Percentiles rank a stretch among this genome's conserved stretches.
Evolutionary conservation across 768 basidiomycete genomes (phyloP).

Genomic region (Clitopilus passeckerianus): DNA sequence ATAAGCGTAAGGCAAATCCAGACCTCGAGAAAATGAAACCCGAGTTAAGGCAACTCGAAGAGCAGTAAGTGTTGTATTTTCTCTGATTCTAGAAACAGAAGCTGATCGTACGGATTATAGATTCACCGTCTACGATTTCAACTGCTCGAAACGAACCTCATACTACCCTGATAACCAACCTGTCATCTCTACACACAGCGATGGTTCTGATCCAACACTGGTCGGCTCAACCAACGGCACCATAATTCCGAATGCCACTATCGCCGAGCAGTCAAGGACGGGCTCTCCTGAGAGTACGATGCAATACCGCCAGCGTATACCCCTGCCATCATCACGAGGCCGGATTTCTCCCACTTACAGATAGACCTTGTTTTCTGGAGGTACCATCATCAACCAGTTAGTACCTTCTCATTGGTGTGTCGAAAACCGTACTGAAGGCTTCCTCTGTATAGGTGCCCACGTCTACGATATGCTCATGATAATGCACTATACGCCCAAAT

Average conservation of each 20-base stretch:
- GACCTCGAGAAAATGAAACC: constrained; percentile 88
- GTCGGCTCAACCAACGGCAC: constrained; percentile 37
- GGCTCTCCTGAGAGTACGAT: constrained; percentile 36
- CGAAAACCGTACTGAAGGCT: background rate
- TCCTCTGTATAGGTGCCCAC: background rate
- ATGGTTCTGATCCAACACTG: constrained; percentile 35
- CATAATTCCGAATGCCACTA: constrained; percentile 38
- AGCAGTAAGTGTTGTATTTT: constrained; percentile 56
- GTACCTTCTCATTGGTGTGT: background rate
- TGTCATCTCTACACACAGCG: constrained; percentile 34
- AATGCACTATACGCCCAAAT: background rate
- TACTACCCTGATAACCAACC: constrained; percentile 88
- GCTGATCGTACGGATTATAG: constrained; percentile 30
- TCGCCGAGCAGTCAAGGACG: constrained; percentile 43
- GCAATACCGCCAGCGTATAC: constrained; percentile 23
- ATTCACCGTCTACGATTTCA: constrained; percentile 88
- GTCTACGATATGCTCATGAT: background rate
- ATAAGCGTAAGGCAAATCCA: constrained; percentile 83
- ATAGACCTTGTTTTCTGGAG: background rate
- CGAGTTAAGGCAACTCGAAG: constrained; percentile 88
- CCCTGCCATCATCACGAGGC: constrained; percentile 13
- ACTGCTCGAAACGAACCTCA: constrained; percentile 63
- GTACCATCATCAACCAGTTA: constrained; percentile 1
- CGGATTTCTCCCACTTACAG: background rate
- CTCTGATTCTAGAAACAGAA: background rate